These are phyloP conservation scores for Russula sp. DNA, from an alignment of 768 basidiomycete genomes.

Conservation along the genomic window DNA sequence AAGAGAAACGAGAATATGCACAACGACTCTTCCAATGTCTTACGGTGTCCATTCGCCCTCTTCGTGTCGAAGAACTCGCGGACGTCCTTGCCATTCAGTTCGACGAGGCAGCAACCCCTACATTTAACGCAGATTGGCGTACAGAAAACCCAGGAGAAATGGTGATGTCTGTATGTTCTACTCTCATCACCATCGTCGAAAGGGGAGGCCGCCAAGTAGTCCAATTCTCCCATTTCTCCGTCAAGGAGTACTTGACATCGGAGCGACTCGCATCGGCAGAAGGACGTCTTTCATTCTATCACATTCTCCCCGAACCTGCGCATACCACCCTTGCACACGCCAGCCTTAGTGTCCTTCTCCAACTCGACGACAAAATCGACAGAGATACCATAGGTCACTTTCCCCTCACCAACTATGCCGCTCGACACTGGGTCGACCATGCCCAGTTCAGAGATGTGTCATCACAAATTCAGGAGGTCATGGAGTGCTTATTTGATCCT, in stretches of 20 bases:
- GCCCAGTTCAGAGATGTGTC: neutral
- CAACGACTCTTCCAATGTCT: neutral
- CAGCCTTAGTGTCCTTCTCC: neutral
- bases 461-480: neutral
- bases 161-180: neutral
- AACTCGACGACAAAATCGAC: neutral
- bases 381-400: neutral
- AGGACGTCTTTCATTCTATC: neutral
- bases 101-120: neutral
- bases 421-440: neutral
- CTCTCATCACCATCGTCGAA: neutral
- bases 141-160: neutral
- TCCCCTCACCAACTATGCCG: neutral
- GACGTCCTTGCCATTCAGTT: neutral
- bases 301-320: neutral
- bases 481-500: neutral
- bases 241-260: neutral
- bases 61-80: neutral
- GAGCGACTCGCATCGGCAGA: neutral
- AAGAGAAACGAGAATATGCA: neutral
- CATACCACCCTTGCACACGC: neutral
- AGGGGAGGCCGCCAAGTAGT: neutral
- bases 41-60: neutral
- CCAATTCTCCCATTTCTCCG: neutral
- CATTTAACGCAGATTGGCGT: neutral